Evolutionary conservation across 331 rosid species (phyloP).

Genomic region (Rhamnella rubrinervis): DNA sequence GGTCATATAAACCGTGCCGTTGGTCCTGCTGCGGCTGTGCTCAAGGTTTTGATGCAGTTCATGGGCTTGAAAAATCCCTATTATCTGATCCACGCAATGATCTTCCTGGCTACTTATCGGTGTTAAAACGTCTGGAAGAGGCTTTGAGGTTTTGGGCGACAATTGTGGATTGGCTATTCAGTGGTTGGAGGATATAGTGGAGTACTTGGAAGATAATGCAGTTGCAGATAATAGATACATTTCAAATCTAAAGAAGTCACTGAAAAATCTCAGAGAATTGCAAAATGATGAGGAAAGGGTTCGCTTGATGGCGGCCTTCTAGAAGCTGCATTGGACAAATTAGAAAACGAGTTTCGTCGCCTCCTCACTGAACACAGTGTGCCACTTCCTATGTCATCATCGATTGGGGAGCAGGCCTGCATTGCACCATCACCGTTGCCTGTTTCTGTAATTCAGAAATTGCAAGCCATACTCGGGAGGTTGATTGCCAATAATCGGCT

Average conservation of each 20-base stretch:
- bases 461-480: constrained; percentile 86
- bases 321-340: constrained; percentile 77
- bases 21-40: constrained; percentile 96
- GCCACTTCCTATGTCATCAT: constrained; percentile 74
- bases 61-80: constrained; percentile 88
- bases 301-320: constrained; percentile 85
- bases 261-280: constrained; percentile 62
- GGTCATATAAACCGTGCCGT: constrained; percentile 97
- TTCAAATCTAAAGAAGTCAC: constrained; percentile 61
- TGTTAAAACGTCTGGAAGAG: constrained; percentile 91
- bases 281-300: constrained; percentile 54
- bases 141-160: constrained; percentile 84
- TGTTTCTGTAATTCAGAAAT: constrained; percentile 67
- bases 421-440: constrained; percentile 97
- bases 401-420: constrained; percentile 68
- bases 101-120: constrained; percentile 78
- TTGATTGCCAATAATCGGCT: constrained; percentile 69
- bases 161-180: constrained; percentile 91
- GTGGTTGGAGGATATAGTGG: constrained; percentile 97
- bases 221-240: constrained; percentile 75
- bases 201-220: constrained; percentile 83
- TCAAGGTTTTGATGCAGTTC: constrained; percentile 98
- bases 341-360: constrained; percentile 77
- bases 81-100: constrained; percentile 81
- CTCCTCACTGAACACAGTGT: constrained; percentile 81